A percentile compares a stretch with the other conserved stretches of the same genome.
Evolutionary conservation across 768 basidiomycete genomes (phyloP).

Genomic region (Hygrophoropsis aurantiaca): DNA sequence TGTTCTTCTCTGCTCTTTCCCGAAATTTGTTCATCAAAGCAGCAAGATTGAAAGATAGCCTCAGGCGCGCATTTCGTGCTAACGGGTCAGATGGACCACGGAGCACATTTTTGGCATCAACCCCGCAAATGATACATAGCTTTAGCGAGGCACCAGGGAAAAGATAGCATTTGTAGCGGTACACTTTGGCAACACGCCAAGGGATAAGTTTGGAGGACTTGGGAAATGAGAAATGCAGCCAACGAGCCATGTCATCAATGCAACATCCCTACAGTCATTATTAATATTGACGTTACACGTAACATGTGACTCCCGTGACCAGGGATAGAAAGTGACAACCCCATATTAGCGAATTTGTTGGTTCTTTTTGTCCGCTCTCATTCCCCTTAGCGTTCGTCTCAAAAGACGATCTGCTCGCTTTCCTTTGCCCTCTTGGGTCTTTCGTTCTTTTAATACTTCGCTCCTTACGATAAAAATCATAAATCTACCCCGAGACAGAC

Average conservation of each 20-base stretch:
- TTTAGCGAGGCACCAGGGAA: too few species aligned
- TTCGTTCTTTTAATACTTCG: constrained; percentile 18
- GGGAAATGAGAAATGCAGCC: too few species aligned
- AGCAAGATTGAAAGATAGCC: not conserved
- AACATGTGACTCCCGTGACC: not conserved
- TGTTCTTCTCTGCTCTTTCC: not conserved
- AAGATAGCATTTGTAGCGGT: too few species aligned
- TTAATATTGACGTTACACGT: not conserved
- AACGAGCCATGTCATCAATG: too few species aligned
- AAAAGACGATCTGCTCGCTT: not conserved
- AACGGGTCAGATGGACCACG: too few species aligned
- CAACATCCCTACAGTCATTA: too few species aligned
- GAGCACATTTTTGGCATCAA: too few species aligned
- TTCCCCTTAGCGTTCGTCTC: constrained; percentile 2
- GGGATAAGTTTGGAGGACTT: too few species aligned
- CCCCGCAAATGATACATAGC: too few species aligned
- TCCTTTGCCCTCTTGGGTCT: not conserved
- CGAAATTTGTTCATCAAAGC: not conserved
- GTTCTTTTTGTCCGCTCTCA: not conserved
- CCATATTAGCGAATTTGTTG: not conserved
- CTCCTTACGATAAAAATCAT: constrained; percentile 20
- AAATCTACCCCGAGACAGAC: not conserved
- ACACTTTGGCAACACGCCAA: too few species aligned
- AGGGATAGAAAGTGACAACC: not conserved
- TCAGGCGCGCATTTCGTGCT: too few species aligned